These are phyloP conservation scores for Saccharum officinarum DNA, from an alignment of 176 grass and related monocot genomes.

Conservation along the genomic window DNA sequence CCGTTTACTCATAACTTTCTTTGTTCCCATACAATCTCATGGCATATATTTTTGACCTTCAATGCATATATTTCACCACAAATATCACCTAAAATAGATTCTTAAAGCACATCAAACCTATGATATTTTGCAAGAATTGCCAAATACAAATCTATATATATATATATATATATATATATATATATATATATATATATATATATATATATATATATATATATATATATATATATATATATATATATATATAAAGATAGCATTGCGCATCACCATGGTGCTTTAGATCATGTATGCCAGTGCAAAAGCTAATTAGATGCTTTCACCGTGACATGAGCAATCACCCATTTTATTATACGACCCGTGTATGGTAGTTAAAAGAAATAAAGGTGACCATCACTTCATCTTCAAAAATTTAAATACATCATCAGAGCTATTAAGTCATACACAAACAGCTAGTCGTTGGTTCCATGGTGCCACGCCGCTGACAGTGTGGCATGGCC, in stretches of 20 bases:
- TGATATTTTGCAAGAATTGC: neutral
- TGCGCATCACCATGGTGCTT: neutral
- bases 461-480: neutral
- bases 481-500: constrained; percentile 1
- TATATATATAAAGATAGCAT: neutral
- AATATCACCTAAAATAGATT: neutral
- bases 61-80: neutral
- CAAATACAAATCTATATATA: neutral
- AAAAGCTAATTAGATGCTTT: neutral
- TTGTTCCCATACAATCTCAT: neutral
- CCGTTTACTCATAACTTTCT: neutral
- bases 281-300: neutral
- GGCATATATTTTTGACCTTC: too few species aligned
- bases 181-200: too few species aligned
- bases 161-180: too few species aligned
- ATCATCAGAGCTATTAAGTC: neutral
- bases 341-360: neutral
- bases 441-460: neutral
- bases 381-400: neutral
- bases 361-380: neutral
- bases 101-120: neutral
- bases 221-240: too few species aligned
- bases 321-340: neutral
- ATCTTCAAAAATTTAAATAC: neutral
- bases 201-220: too few species aligned